Base-by-base conservation (phyloP, 768 basidiomycete species). In the Inosperma sp. region DNA sequence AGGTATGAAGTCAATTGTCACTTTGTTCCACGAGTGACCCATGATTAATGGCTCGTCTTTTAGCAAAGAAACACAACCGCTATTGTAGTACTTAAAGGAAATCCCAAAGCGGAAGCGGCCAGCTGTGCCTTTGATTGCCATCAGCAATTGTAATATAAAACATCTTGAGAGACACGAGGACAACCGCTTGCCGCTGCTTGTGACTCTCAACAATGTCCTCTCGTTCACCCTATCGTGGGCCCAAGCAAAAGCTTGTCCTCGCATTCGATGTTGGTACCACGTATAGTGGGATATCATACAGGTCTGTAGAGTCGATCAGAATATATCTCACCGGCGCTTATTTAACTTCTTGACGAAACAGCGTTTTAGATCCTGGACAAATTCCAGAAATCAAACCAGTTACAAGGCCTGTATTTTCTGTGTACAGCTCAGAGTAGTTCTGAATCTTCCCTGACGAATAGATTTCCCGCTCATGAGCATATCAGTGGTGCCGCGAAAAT, bases 381-480 rank as follows among this genome's bases (percentile, higher is more conserved):
- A 48, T 63, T 3, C 68, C 70, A 1, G 61, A 64, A 33, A 74
- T 75, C 35, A 67, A 66, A 34, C 71, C 68, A 19, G 75, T 76
- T 59, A 77, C 60, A 40, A 66, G 57, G 70, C 60, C 51, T 36
- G 67, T 64, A 45, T 60, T 56, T 21, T 59, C 61, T 13, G 56
- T 56, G 2, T 57, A 59, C 21, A 59, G n/a, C n/a, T 16, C 10
- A 16, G 1, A 23, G 30, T 54, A 36, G 13, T 27, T 23, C 8
- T 16, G 4, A 33, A 26, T 27, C 13, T 34, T 17, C 12, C 13
- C 6, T 10, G 29, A 0, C 25, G 36, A 39, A 5, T 23, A 80
- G 79, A 49, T 79, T 71, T 55, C 77, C 78, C 4, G 72, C 68
- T 0, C 75, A 79, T 45, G 72, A 74, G 10, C 64, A 66, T 0